Evolutionary conservation across 106 monocot species (phyloP), one percentile per base, ranked within the genome.

Genomic region (Amphibolis antarctica): DNA sequence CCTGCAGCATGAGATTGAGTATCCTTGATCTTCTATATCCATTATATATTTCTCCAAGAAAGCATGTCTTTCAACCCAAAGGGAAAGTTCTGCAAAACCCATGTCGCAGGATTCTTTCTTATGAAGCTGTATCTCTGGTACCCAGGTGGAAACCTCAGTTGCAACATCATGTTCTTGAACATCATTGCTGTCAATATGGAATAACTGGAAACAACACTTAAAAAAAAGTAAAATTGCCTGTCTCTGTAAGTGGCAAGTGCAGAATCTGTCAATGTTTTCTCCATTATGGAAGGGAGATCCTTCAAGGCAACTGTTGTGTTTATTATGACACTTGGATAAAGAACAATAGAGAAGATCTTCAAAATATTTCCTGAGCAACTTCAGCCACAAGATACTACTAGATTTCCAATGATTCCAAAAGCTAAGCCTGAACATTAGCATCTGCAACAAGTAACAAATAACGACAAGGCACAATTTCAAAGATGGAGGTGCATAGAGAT

Each of bases 341-440:
- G 79, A 60, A 1, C 56, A 12, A 42, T 71, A 67, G 31, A 86
- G 18, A 68, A 94, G 70, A 74, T 94, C 89, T 64, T 75, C 74
- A 73, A 89, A 94, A 78, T 83, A 68, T 27, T 64, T 28, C 48
- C 43, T 69, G 43, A 94, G 75, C 54, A 84, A 78, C 30, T 66
- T 71, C 20, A 86, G 65, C 77, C 83, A 94, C 48, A 71, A 49
- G 71, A 78, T 59, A 66, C 46, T 36, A 78, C 72, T 68, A 23
- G 26, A 62, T 12, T 71, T 64, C 74, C 78, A 78, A 21, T 74
- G 53, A 10, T 36, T 42, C 23, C 77, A 53, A 63, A 55, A 77
- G 66, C 73, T 86, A 44, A 89, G 79, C 69, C 94, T 79, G 56
- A 66, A 75, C 94, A 94, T 89, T 66, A 84, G 55, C 74, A 84